Percentiles rank a stretch among this genome's conserved stretches.
These are phyloP conservation scores for Colletotrichum aenigma DNA, from an alignment of 2,329 filamentous ascomycete genomes.

Conservation along the genomic window DNA sequence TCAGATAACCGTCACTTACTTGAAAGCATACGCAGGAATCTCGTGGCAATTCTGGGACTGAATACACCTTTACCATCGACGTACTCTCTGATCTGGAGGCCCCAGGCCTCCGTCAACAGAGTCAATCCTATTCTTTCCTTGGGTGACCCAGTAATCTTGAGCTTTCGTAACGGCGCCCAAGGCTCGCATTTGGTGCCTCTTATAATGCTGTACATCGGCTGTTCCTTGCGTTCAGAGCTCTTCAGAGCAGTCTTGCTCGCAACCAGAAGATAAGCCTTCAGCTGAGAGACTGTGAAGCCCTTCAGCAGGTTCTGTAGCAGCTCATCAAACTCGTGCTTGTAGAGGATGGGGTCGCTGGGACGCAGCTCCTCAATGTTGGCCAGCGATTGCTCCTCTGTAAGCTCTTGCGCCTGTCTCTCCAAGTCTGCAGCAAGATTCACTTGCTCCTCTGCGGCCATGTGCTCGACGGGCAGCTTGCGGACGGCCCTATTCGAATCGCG, in stretches of 20 bases:
- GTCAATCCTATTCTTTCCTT: slow-evolving; percentile 47
- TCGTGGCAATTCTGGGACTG: slow-evolving; percentile 37
- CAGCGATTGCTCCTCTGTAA: slow-evolving; percentile 38
- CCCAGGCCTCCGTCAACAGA: slow-evolving; percentile 56
- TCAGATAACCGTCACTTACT: not conserved
- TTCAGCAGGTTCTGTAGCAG: slow-evolving; percentile 40
- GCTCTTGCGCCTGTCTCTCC: slow-evolving; percentile 27
- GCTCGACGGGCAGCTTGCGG: slow-evolving; percentile 2
- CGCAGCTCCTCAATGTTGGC: slow-evolving; percentile 54
- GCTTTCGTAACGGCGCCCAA: slow-evolving; percentile 41
- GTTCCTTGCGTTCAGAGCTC: not conserved
- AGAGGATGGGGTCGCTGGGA: slow-evolving; percentile 44
- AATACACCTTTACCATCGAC: slow-evolving; percentile 45
- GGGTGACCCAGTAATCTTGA: slow-evolving; percentile 16
- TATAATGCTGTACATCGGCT: slow-evolving; percentile 46
- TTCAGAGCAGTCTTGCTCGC: not conserved
- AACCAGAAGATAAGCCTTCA: slow-evolving; percentile 43
- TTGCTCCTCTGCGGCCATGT: not conserved
- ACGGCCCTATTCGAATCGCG: slow-evolving; percentile 30
- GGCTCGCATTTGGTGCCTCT: slow-evolving; percentile 29
- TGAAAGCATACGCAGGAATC: not conserved
- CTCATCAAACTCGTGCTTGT: slow-evolving; percentile 42
- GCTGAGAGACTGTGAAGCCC: slow-evolving; percentile 53
- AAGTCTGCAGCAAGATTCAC: slow-evolving; percentile 37
- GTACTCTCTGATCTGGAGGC: slow-evolving; percentile 50